Base-by-base conservation (phyloP, 768 basidiomycete species). In the Infundibulicybe gibba region DNA sequence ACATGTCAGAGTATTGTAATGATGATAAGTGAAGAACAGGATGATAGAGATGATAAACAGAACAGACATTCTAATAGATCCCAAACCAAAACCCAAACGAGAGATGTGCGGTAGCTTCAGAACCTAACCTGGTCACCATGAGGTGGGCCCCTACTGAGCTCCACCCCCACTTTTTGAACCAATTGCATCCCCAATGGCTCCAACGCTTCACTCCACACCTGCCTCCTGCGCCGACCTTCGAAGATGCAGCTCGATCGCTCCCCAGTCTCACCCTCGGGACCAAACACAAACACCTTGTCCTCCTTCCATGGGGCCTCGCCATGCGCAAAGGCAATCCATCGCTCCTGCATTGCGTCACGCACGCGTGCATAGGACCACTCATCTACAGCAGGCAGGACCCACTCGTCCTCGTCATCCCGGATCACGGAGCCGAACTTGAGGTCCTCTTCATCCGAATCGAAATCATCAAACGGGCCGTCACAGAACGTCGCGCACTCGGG, bases 191-290 rank as follows among this genome's bases (percentile, higher is more conserved):
- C 87, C 0, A 90, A 71, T 19, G 85, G 85, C 54, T 80, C 80
- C 15, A 90, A 63, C 14, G 79, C 80, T 42, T 80, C 75, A 50
- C 72, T 75, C 88, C 88, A 90, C 45, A 77, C 60, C 44, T 66
- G 65, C 43, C 62, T 74, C 50, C 86, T 68, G 40, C 88, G 63
- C 31, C 88, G 65, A 3, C 83, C 81, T 46, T 81, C 80, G 45
- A 90, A 87, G 12, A 89, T 84, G 20, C 68, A 63, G 45, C 61
- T 67, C 12, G 77, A 79, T 40, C 88, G 77, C 62, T 88, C 87
- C 40, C 88, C 88, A 0, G 79, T 80, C 65, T 90, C 88, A 44
- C 87, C 88, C 59, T 90, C 87, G 0, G 88, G 88, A 3, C 88
- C 88, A 53, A 90, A 88, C 15, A 90, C 86, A 60, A 76, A 89